Evolutionary conservation across 2,329 filamentous ascomycete genomes (phyloP), one percentile per base, ranked within the genome.

Genomic region (Aspergillus glaucus): DNA sequence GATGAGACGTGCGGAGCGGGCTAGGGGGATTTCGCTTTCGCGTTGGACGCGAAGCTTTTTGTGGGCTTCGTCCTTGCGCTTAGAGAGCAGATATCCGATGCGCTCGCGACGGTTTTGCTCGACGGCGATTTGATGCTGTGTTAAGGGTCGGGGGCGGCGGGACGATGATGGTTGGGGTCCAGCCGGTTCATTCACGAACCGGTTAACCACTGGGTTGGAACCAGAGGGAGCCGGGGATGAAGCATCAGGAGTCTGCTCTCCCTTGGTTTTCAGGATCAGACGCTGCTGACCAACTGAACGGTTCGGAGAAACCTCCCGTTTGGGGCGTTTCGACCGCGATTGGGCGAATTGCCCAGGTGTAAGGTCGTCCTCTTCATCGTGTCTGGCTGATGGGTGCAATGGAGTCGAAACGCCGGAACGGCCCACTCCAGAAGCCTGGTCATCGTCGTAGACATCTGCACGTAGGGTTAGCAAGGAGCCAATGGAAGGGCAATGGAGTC

Each of bases 51-150:
- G 67, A 7, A 74, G 56, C 44, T 64, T 52, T 24, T 66, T 64
- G 41, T 70, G 68, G 12, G 65, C 64, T 15, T 70, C 66, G 34
- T 54, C 58, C 50, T 67, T 69, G 34, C 72, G 69, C 51, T 72
- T 70, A 21, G 68, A 66, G 10, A 77, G 61, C 7, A 75, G 61
- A 55, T 75, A 75, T 21, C 75, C 72, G 48, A 76, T 71, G 6
- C 74, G 71, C 51, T 74, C 69, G 46, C 70, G 71, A 28, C 73
- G 67, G 49, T 76, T 74, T 46, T 75, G 70, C 51, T 76, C 73
- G 4, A 77, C 68, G 19, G 75, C 74, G 45, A 75, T 63, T 48
- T 77, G 74, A 48, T 77, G 75, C 45, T 75, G 73, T 2, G 74
- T 77, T 37, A 76, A 64, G 8, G 74, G 74, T 15, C 74, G 68